Evolutionary conservation across 768 basidiomycete genomes (phyloP).

Genomic region (Guyanaporus albipodus): DNA sequence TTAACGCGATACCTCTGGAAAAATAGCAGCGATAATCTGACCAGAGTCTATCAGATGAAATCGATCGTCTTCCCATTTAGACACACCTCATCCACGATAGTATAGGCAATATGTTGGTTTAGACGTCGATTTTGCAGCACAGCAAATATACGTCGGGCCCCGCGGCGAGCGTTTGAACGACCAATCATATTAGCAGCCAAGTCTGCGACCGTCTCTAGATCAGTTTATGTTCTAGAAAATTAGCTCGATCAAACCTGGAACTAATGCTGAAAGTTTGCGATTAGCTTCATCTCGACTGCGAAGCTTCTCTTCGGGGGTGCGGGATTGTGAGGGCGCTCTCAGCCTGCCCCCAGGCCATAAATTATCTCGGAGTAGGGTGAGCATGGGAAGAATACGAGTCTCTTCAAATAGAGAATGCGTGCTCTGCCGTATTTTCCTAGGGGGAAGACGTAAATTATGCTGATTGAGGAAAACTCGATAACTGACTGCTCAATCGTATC

Average conservation of each 20-base stretch:
- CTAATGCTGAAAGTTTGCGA: constrained; percentile 81
- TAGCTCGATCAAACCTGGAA: constrained; percentile 63
- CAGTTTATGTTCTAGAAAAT: background rate
- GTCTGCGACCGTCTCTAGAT: constrained; percentile 44
- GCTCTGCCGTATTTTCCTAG: constrained; percentile 84
- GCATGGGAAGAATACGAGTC: constrained; percentile 60
- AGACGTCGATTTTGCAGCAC: constrained; percentile 92
- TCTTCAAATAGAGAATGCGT: constrained; percentile 63
- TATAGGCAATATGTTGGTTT: constrained; percentile 90
- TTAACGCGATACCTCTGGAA: constrained; percentile 42
- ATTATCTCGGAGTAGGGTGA: constrained; percentile 64
- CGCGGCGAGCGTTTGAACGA: constrained; percentile 89
- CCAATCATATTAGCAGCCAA: constrained; percentile 98
- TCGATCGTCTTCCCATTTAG: background rate
- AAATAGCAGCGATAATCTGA: constrained; percentile 57
- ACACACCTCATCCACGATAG: constrained; percentile 83
- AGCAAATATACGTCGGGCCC: constrained; percentile 88
- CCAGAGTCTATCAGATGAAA: constrained; percentile 4
- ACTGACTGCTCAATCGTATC: constrained; percentile 91
- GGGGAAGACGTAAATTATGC: constrained; percentile 1
- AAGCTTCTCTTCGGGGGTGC: constrained; percentile 76
- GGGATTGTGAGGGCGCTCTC: constrained; percentile 53
- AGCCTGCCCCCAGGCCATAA: constrained; percentile 87
- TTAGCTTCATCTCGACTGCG: constrained; percentile 84
- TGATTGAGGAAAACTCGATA: background rate